A percentile compares a stretch with the other conserved stretches of the same genome.
These are phyloP conservation scores for Wickerhamomyces sydowiorum DNA, from an alignment of 805 yeast genomes.

Conservation along the genomic window DNA sequence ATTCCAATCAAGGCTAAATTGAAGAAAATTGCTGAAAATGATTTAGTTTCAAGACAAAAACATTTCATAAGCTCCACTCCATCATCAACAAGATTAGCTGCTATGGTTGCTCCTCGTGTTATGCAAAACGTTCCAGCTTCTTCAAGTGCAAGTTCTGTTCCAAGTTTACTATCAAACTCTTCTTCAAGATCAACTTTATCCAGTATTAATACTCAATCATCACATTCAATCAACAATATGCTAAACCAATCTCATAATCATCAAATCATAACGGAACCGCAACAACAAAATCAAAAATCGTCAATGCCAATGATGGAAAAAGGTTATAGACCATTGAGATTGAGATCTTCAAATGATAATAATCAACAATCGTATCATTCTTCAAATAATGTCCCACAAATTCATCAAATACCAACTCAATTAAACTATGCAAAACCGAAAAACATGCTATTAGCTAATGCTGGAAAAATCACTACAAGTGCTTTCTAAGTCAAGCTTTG, in stretches of 20 bases:
- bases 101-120: not conserved
- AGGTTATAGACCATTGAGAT: conserved; percentile 14
- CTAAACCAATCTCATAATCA: not conserved
- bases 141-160: conserved; percentile 26
- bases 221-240: conserved; percentile 7
- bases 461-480: conserved; percentile 1
- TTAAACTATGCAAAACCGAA: not conserved
- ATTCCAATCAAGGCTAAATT: conserved; percentile 54
- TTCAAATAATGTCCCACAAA: not conserved
- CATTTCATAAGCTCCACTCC: conserved; percentile 14
- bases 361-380: conserved; percentile 3
- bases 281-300: not conserved
- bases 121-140: conserved; percentile 2
- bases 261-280: not conserved
- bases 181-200: conserved; percentile 33
- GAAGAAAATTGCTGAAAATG: conserved; percentile 18
- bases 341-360: conserved; percentile 16
- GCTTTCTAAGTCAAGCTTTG: not conserved
- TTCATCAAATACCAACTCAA: too few species aligned
- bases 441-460: not conserved
- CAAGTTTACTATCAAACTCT: conserved; percentile 34
- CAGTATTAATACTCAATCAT: conserved; percentile 18
- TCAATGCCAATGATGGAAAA: not conserved
- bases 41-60: conserved; percentile 19
- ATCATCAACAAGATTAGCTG: conserved; percentile 7